Base-by-base conservation (phyloP, 140 eudicot genomes). In the Cichorium intybus region DNA sequence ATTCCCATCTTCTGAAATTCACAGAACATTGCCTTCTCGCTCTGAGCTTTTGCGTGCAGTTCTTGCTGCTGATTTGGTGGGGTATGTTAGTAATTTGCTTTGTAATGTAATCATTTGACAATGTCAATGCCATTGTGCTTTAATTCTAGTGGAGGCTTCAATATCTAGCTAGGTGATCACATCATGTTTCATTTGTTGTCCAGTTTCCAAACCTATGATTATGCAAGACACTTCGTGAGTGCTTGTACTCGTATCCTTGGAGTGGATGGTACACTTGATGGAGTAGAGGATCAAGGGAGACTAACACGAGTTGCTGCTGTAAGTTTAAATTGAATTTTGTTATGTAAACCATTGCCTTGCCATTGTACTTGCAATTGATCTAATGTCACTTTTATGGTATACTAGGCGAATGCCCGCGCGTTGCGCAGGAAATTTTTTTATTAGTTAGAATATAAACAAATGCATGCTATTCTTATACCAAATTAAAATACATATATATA, bases 191-290 rank as follows among this genome's bases (percentile, higher is more conserved):
- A 24, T 60, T 22, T 78, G 20, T 75, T 73, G 15, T 80, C 52
- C 84, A 91, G 95, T 60, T 91, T 91, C 69, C 97, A 91, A 66
- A 91, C 97, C 12, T 91, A 91, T 74, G 96, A 91, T 62, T 87
- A 90, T 76, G 97, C 97, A 56, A 80, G 97, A 72, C 97, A 90
- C n/a, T n/a, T n/a, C n/a, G 97, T 90, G 51, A 91, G 97, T 76
- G 90, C 97, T 29, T 91, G 97, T 55, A 91, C 97, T 51, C 96
- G 95, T 75, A 89, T 89, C 65, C 84, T 89, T 54, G 96, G 90
- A 37, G 84, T 89, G 37, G 96, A 89, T 77, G 96, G 95, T 39
- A 89, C 95, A 69, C 96, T 95, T 33, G 96, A 89, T 75, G 96
- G 96, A 61, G 95, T 88, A 31, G 96, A 85, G 78, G 94, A 85